Evolutionary conservation across 306 rosid species (phyloP).

Genomic region (Alnus rubra): DNA sequence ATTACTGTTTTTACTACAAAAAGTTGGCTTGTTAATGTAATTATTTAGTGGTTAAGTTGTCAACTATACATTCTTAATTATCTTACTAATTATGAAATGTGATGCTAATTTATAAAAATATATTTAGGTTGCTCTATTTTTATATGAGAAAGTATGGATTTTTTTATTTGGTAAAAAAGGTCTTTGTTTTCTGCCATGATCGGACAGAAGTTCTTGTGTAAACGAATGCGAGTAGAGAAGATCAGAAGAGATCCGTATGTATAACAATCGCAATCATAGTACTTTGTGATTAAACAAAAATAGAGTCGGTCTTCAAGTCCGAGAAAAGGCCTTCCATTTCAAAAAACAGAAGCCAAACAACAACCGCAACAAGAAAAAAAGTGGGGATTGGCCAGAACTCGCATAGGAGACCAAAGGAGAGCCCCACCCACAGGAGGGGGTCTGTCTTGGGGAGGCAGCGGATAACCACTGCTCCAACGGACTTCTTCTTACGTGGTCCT

Average conservation of each 20-base stretch:
- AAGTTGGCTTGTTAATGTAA: no score
- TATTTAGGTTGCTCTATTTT: no score
- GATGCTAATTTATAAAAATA: no score
- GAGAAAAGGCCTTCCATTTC: slow-evolving; percentile 34
- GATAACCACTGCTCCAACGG: slow-evolving; percentile 57
- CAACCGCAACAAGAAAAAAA: not conserved
- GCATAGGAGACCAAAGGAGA: slow-evolving; percentile 10
- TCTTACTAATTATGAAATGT: no score
- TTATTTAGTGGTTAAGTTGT: no score
- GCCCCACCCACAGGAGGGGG: slow-evolving; percentile 29
- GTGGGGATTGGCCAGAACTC: slow-evolving; percentile 22
- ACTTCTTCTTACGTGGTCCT: slow-evolving; percentile 10
- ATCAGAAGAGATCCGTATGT: no score
- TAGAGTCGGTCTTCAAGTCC: slow-evolving; percentile 45
- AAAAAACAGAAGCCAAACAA: slow-evolving; percentile 23
- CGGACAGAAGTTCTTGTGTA: no score
- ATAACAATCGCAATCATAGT: not conserved
- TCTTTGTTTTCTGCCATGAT: no score
- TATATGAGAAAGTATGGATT: no score
- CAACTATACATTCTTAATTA: no score
- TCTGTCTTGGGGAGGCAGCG: slow-evolving; percentile 38
- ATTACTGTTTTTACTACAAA: no score
- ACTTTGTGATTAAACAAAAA: slow-evolving; percentile 21
- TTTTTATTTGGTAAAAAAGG: no score
- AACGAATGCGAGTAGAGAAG: slow-evolving; percentile 2